Percentiles rank a stretch among this genome's conserved stretches.
These are phyloP conservation scores for Lichtheimia ramosa DNA, from an alignment of 371 early-diverging fungal species.

Conservation along the genomic window DNA sequence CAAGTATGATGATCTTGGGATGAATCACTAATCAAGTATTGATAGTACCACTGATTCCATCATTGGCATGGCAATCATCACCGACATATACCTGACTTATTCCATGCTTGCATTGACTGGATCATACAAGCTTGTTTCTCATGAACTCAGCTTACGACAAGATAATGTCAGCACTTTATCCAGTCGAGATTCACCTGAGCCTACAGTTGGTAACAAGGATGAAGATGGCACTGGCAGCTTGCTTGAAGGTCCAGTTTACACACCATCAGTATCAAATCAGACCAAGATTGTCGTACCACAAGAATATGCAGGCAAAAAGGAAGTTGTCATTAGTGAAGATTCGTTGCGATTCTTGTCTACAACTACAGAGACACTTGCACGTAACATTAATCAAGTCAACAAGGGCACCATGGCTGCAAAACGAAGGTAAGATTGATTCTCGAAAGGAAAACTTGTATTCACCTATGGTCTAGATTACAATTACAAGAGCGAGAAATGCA, in stretches of 20 bases:
- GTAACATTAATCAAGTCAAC: slow-evolving; percentile 16
- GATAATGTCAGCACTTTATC: not conserved
- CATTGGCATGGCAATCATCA: slow-evolving; percentile 29
- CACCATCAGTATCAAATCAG: not conserved
- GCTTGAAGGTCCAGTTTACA: not conserved
- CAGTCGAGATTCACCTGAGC: not conserved
- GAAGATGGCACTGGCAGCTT: not conserved
- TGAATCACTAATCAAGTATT: not conserved
- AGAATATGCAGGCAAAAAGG: slow-evolving; percentile 31
- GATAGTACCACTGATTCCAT: slow-evolving; percentile 25
- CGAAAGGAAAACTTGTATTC: not conserved
- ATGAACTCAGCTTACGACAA: slow-evolving; percentile 27
- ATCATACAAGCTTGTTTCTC: slow-evolving; percentile 22
- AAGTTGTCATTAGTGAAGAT: slow-evolving; percentile 42
- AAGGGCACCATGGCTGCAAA: slow-evolving; percentile 4
- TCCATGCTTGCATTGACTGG: slow-evolving; percentile 27
- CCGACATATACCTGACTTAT: slow-evolving; percentile 43
- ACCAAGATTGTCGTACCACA: slow-evolving; percentile 35
- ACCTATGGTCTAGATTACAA: not conserved
- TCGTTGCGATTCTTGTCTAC: slow-evolving; percentile 35
- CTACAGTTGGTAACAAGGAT: not conserved
- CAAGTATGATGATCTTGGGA: not conserved
- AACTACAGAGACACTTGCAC: slow-evolving; percentile 25
- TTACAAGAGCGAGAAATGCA: slow-evolving; percentile 16
- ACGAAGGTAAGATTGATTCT: slow-evolving; percentile 10